phyloP scores from a whole-genome alignment of 164 flowering plant species.

The Vitis rupestris region DNA sequence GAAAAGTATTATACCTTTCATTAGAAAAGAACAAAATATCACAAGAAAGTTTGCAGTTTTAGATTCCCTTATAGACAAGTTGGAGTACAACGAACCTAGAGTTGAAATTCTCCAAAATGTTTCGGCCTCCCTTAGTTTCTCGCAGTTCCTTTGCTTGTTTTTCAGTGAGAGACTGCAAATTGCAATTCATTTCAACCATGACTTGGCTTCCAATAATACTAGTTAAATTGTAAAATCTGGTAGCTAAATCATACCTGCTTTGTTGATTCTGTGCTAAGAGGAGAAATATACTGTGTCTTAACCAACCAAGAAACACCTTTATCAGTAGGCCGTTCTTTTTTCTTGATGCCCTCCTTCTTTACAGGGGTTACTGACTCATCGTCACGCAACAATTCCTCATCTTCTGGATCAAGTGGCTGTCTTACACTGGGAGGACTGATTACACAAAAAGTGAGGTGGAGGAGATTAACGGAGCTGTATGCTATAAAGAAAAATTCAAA shows the following conservation, averaged over 20 bases:
- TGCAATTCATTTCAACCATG: not conserved
- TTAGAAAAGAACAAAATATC: not conserved
- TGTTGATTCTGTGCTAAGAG: slow-evolving; percentile 79
- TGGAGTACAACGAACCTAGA: slow-evolving; percentile 43
- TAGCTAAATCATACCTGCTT: slow-evolving; percentile 55
- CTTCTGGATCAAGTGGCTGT: slow-evolving; percentile 77
- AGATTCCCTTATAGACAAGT: slow-evolving; percentile 4
- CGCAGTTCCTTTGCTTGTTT: slow-evolving; percentile 94
- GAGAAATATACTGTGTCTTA: slow-evolving; percentile 93
- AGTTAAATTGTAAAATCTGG: not conserved
- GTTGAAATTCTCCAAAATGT: slow-evolving; percentile 67
- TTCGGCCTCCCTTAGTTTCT: slow-evolving; percentile 67
- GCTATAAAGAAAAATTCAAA: slow-evolving; percentile 4
- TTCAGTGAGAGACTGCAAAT: slow-evolving; percentile 82
- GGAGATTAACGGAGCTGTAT: not conserved
- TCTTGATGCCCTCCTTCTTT: slow-evolving; percentile 75
- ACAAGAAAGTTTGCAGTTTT: not conserved
- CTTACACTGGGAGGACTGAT: slow-evolving; percentile 64
- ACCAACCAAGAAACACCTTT: slow-evolving; percentile 98
- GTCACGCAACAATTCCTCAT: slow-evolving; percentile 83
- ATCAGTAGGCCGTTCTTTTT: slow-evolving; percentile 92
- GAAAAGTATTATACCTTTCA: slow-evolving; percentile 1
- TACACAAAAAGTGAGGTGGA: not conserved
- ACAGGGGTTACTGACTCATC: slow-evolving; percentile 67
- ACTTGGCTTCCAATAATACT: not conserved